A percentile compares a stretch with the other conserved stretches of the same genome.
Conservation (phyloP, 1,284 basidiomycete genomes). For the Heliocybe sulcata region DNA sequence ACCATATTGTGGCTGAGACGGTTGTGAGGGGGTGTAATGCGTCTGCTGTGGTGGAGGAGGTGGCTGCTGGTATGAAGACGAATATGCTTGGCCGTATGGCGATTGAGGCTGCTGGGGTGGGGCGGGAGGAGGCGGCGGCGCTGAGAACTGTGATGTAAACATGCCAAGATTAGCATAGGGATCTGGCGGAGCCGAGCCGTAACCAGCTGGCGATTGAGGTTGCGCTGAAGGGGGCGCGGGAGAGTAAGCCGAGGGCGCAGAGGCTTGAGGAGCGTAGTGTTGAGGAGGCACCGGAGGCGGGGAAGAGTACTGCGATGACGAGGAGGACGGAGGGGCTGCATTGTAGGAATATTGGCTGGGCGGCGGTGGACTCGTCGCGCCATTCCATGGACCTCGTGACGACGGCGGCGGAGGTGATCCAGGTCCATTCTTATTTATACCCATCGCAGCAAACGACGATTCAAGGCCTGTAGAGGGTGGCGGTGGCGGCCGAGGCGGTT, state of each 20-base stretch:
- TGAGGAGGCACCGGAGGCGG: neutral
- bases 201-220: neutral
- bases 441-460: slow-evolving; percentile 50
- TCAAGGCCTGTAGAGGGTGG: slow-evolving; percentile 36
- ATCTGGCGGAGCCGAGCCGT: slow-evolving; percentile 1
- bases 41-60: slow-evolving; percentile 25
- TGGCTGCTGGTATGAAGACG: slow-evolving; percentile 16
- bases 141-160: neutral
- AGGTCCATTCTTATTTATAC: slow-evolving; percentile 18
- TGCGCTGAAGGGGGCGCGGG: neutral
- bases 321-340: neutral
- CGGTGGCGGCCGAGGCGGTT: slow-evolving; percentile 29
- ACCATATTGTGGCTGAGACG: slow-evolving; percentile 12
- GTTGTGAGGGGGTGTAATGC: slow-evolving; percentile 15
- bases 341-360: neutral
- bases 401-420: slow-evolving; percentile 17
- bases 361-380: neutral
- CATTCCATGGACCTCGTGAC: slow-evolving; percentile 6
- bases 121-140: neutral
- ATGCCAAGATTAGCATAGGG: neutral
- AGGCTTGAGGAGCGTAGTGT: neutral
- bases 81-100: slow-evolving; percentile 5
- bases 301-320: neutral
- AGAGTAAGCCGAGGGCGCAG: neutral
- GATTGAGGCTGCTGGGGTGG: slow-evolving; percentile 3